Percentiles rank a stretch among this genome's conserved stretches.
Evolutionary conservation across 257 asterid genomes (phyloP).

Genomic region (Fraxinus americana): DNA sequence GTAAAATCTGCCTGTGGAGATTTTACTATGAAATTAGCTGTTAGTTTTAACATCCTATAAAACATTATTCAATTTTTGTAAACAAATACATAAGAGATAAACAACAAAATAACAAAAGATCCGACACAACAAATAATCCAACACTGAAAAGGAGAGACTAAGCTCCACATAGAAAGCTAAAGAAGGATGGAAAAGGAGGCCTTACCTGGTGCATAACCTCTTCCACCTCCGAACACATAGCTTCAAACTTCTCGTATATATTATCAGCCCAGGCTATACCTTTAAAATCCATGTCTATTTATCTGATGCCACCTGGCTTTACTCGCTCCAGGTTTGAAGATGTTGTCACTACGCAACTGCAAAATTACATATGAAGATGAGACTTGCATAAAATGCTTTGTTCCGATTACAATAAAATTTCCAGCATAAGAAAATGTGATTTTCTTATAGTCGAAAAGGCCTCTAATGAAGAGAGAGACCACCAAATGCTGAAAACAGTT

Average conservation of each 20-base stretch:
- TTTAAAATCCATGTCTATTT: conserved; percentile 60
- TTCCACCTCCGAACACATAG: conserved; percentile 82
- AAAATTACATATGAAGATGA: conserved; percentile 6
- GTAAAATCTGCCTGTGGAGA: no score
- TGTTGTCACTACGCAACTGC: conserved; percentile 27
- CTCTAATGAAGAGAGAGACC: no score
- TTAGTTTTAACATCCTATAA: no score
- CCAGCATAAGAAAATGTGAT: no score
- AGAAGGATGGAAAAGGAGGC: not conserved
- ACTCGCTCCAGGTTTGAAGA: conserved; percentile 14
- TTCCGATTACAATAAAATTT: not conserved
- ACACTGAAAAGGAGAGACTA: not conserved
- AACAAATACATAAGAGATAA: no score
- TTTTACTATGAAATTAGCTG: no score
- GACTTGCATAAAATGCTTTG: not conserved
- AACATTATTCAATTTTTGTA: no score
- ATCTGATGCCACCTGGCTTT: conserved; percentile 11
- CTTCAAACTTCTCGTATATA: conserved; percentile 67
- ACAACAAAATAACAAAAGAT: no score
- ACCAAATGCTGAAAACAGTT: no score
- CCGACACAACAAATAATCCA: not conserved
- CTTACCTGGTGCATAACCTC: conserved; percentile 75
- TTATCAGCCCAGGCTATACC: conserved; percentile 81
- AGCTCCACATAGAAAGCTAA: not conserved
- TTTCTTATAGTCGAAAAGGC: no score